These are phyloP conservation scores for Leonotis leonurus DNA, from an alignment of 257 asterid genomes.

Conservation along the genomic window DNA sequence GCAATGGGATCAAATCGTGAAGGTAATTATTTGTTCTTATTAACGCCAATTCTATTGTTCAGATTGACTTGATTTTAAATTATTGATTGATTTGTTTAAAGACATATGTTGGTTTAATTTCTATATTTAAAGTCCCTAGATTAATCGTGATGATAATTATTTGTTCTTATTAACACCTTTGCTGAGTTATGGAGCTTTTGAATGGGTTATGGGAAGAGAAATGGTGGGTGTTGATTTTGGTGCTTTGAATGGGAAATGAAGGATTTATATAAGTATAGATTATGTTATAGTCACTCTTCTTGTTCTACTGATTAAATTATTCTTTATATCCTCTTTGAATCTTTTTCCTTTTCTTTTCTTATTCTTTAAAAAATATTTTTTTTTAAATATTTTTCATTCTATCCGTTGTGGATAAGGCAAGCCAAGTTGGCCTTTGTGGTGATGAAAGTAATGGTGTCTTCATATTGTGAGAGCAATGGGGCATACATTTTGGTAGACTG, in stretches of 20 bases:
- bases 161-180: neutral
- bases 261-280: neutral
- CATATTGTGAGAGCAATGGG: too few relatives aligned
- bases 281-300: neutral
- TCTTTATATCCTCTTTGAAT: neutral
- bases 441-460: neutral
- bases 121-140: too few relatives aligned
- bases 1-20: too few relatives aligned
- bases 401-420: neutral
- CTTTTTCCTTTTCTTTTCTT: neutral
- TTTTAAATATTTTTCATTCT: neutral
- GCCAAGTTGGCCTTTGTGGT: neutral
- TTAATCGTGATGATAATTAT: too few relatives aligned
- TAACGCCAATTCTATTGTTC: too few relatives aligned
- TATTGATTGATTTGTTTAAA: too few relatives aligned
- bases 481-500: too few relatives aligned
- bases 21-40: too few relatives aligned
- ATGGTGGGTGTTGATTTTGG: neutral
- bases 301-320: neutral
- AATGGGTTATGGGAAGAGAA: neutral
- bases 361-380: too few relatives aligned
- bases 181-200: neutral
- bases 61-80: too few relatives aligned
- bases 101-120: too few relatives aligned
- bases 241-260: neutral